A percentile compares a stretch with the other conserved stretches of the same genome.
Conservation (phyloP, 2,329 filamentous ascomycete genomes). For the Aspergillus latus region DNA sequence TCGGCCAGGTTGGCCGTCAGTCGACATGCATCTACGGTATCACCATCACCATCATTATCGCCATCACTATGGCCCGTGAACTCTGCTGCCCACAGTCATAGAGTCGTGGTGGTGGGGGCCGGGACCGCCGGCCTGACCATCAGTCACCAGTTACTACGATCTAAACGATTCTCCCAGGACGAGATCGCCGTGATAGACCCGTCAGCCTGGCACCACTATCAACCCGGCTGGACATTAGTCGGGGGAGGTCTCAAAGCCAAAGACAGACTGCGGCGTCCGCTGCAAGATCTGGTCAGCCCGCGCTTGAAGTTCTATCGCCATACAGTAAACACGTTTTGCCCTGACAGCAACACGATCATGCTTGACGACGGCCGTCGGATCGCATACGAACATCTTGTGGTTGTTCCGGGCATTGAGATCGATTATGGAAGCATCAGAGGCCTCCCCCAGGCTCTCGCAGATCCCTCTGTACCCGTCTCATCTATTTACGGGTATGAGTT, state of each 20-base stretch:
- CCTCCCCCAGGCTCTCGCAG: conserved; percentile 55
- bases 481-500: conserved; percentile 60
- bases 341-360: conserved; percentile 57
- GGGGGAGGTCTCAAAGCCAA: conserved; percentile 65
- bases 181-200: conserved; percentile 68
- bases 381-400: conserved; percentile 64
- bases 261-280: conserved; percentile 55
- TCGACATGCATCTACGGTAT: neutral
- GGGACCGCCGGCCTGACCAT: conserved; percentile 65
- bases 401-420: conserved; percentile 59
- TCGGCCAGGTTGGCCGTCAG: neutral
- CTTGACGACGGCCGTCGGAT: conserved; percentile 57
- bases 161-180: conserved; percentile 55
- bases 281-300: conserved; percentile 55
- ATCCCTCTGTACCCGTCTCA: conserved; percentile 51
- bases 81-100: conserved; percentile 53
- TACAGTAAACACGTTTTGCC: conserved; percentile 52
- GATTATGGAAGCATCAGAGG: conserved; percentile 55
- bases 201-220: conserved; percentile 64
- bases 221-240: conserved; percentile 69
- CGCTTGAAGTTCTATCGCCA: conserved; percentile 62
- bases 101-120: conserved; percentile 65
- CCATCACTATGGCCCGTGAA: conserved; percentile 26
- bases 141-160: conserved; percentile 65
- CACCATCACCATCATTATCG: neutral